phyloP scores from a whole-genome alignment of 2,329 filamentous ascomycete species.

The Fusarium tricinctum region DNA sequence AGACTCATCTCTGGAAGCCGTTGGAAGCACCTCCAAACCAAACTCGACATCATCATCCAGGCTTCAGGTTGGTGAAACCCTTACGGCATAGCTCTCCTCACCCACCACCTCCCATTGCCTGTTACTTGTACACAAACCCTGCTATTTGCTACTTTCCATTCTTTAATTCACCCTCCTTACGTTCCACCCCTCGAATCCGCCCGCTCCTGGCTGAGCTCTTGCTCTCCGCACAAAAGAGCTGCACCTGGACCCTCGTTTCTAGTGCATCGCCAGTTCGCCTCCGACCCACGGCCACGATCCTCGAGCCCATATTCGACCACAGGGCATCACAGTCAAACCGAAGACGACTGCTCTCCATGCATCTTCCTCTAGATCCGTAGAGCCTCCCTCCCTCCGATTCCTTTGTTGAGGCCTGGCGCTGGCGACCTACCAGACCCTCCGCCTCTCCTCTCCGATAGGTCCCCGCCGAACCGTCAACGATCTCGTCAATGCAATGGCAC shows the following conservation, averaged over 20 bases:
- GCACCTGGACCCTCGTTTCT: constrained; percentile 41
- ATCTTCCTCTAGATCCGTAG: constrained; percentile 53
- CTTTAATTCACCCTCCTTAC: constrained; percentile 30
- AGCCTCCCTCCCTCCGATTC: constrained; percentile 44
- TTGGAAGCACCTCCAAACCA: constrained; percentile 43
- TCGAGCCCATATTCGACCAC: constrained; percentile 28
- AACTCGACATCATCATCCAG: constrained; percentile 45
- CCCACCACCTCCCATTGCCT: constrained; percentile 11
- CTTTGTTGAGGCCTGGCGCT: constrained; percentile 46
- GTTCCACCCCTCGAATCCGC: constrained; percentile 9
- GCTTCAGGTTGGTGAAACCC: constrained; percentile 37
- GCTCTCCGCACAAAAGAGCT: constrained; percentile 43
- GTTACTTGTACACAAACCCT: neutral
- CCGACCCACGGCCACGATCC: constrained; percentile 32
- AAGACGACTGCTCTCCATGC: constrained; percentile 50
- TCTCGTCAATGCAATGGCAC: constrained; percentile 52
- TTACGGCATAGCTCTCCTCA: constrained; percentile 17
- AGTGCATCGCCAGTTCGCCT: constrained; percentile 35
- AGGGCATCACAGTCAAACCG: constrained; percentile 30
- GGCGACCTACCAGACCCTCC: constrained; percentile 40
- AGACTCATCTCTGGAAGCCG: constrained; percentile 43
- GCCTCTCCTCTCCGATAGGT: constrained; percentile 42
- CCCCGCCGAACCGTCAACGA: constrained; percentile 43
- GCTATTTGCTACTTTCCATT: constrained; percentile 18
- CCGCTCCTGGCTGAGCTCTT: constrained; percentile 41